A percentile compares a stretch with the other conserved stretches of the same genome.
Conservation (phyloP, 495 filamentous ascomycete genomes). For the Emericellopsis terricola region DNA sequence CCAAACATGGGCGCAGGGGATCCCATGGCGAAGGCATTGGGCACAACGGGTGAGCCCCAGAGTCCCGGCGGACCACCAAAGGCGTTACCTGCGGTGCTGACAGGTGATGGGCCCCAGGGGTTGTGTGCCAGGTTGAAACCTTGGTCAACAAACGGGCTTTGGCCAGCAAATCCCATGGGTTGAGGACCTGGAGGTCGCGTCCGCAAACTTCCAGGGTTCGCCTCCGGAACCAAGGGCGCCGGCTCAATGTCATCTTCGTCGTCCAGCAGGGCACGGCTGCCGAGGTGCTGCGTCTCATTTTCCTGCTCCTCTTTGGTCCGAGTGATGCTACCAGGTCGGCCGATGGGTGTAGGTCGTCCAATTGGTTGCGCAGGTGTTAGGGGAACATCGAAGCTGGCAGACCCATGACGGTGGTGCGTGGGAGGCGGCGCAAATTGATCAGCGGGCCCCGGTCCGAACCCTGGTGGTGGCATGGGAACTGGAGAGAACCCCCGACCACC, state of each 20-base stretch:
- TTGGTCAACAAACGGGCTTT: slow-evolving; percentile 12
- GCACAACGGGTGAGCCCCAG: slow-evolving; percentile 13
- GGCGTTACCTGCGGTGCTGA: slow-evolving; percentile 1
- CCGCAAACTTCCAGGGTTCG: neutral
- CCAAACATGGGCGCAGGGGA: neutral
- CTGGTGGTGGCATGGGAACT: too few relatives aligned
- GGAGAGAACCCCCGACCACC: slow-evolving; percentile 14
- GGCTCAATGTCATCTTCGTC: too few relatives aligned
- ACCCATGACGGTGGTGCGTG: slow-evolving; percentile 27
- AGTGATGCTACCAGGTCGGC: slow-evolving; percentile 46
- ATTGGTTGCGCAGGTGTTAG: slow-evolving; percentile 40
- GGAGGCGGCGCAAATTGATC: slow-evolving; percentile 16
- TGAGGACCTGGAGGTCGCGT: slow-evolving; percentile 1
- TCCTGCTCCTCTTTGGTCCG: slow-evolving; percentile 37
- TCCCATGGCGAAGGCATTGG: slow-evolving; percentile 9
- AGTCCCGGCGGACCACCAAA: slow-evolving; percentile 7
- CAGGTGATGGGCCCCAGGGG: slow-evolving; percentile 9
- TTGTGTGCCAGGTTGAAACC: slow-evolving; percentile 8
- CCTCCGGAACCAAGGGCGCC: neutral
- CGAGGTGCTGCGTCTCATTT: slow-evolving; percentile 66
- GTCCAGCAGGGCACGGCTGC: slow-evolving; percentile 87
- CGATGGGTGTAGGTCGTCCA: slow-evolving; percentile 69
- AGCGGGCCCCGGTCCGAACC: slow-evolving; percentile 16
- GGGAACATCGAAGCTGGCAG: slow-evolving; percentile 23
- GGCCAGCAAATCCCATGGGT: slow-evolving; percentile 7